Evolutionary conservation across 352 stramenopile genomes (phyloP), one percentile per base, ranked within the genome.

Genomic region (Phytophthora vignae): DNA sequence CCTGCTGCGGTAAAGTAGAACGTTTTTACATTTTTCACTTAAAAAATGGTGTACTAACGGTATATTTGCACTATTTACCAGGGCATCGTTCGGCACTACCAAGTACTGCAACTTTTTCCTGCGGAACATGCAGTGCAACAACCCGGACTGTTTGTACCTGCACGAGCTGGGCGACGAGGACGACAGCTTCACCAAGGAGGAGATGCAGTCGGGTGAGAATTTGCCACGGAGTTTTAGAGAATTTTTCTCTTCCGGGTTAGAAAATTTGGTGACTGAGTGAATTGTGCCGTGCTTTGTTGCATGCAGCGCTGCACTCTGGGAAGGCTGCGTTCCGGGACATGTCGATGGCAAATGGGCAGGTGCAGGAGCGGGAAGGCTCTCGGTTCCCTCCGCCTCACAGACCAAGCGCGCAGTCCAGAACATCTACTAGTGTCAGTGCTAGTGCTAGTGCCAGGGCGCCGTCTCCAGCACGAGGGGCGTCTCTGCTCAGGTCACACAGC

Each of bases 51-150:
- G 11, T 31, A 21, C 17, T 25, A 27, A 21, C 38, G 9, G 7
- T 42, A 42, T 3, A 42, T 7, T 15, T 42, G 36, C 7, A 42
- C 36, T 2, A 42, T 15, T 40, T 40, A 40, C 36, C 52, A 97
- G 93, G 25, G 94, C 94, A 8, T 97, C 88, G 25, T 98, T 98
- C 77, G 96, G 96, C 15, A 99, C 95, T 14, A 99, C 93, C 62
- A 99, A 99, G 80, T 99, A 99, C 73, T 99, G 96, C 81, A 98
- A 98, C 75, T 95, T 92, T 64, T 98, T 99, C 67, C 73, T 98
- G 36, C 83, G 91, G 5, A 95, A 94, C 67, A 83, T 97, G 54
- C 74, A 86, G 55, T 99, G 96, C 73, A 98, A 94, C 76, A 99
- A 99, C 68, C 86, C 92, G 0, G 96, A 99, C 33, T 99, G 96